Evolutionary conservation across 192 early-diverging fungal genomes (phyloP), one percentile per base, ranked within the genome.

Genomic region (Coemansia sp.): DNA sequence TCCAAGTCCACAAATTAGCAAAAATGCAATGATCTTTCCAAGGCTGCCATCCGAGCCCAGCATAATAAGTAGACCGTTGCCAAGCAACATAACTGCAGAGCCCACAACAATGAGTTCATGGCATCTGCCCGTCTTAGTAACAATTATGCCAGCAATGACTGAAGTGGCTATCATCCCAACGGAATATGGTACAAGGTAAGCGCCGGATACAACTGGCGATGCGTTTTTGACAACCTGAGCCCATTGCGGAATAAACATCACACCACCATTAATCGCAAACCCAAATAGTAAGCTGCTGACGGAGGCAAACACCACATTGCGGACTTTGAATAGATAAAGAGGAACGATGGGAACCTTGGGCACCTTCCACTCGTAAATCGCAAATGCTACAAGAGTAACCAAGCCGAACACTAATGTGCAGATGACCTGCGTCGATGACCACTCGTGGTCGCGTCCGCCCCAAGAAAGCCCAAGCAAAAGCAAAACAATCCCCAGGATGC

Each of bases 1-100:
- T 8, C 96, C 96, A 22, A 88, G 27, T 3, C 93, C 94, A 32
- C 85, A 29, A 54, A 93, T 66, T 10, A 94, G 63, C 57, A 93
- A 64, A 65, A 83, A 93, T 4, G 86, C 85, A 59, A 90, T 85
- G 27, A 85, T 78, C 66, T 83, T 70, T 25, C 82, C 88, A 20
- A 71, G 66, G 20, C 57, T 71, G 10, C 84, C 74, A n/a, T 84
- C 69, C 14, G 68, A 66, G 23, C 69, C 54, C 20, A 92, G 72
- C 9, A 85, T 83, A 4, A 85, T 71, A 8, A 91, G 70, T 57
- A 96, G 78, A n/a, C 80, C 85, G 51, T 76, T 72, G 21, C 92
- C 93, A 27, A 89, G 42, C 0, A 84, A 74, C 6, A 88, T 63
- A 21, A 94, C 52, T 22, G 85, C 77, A 46, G 78, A 68, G 6